Evolutionary conservation across 1,284 basidiomycete species (phyloP).

Genomic region (Naganishia liquefaciens): DNA sequence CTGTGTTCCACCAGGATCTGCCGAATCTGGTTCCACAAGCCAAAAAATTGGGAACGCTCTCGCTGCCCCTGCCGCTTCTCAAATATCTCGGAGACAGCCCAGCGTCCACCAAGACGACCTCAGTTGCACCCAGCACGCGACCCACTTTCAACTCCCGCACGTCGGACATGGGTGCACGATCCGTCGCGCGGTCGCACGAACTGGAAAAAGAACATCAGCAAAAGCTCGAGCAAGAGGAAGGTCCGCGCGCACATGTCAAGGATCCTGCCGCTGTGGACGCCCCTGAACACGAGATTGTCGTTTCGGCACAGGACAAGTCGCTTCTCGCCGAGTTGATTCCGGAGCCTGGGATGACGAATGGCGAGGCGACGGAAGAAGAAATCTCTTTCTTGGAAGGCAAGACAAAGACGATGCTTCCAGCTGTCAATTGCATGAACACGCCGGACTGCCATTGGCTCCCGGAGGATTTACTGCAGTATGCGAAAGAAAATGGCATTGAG

Average conservation of each 20-base stretch:
- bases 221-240: slow-evolving; percentile 9
- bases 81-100: slow-evolving; percentile 14
- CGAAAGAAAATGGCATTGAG: slow-evolving; percentile 43
- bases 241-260: slow-evolving; percentile 7
- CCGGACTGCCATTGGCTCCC: slow-evolving; percentile 52
- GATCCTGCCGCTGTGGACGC: not conserved
- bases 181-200: slow-evolving; percentile 7
- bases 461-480: slow-evolving; percentile 45
- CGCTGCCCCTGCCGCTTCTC: slow-evolving; percentile 39
- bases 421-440: slow-evolving; percentile 50
- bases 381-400: too few species aligned
- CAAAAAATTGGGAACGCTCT: slow-evolving; percentile 45
- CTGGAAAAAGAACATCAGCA: slow-evolving; percentile 6
- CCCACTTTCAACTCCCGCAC: slow-evolving; percentile 21
- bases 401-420: slow-evolving; percentile 24
- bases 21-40: slow-evolving; percentile 32
- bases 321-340: slow-evolving; percentile 28
- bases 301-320: slow-evolving; percentile 23
- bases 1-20: not conserved
- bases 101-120: not conserved
- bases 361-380: not conserved
- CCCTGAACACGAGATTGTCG: not conserved
- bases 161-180: not conserved
- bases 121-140: not conserved
- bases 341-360: not conserved